These are phyloP conservation scores for Rhodamnia rubescens DNA, from an alignment of 345 rosid species.

Conservation along the genomic window DNA sequence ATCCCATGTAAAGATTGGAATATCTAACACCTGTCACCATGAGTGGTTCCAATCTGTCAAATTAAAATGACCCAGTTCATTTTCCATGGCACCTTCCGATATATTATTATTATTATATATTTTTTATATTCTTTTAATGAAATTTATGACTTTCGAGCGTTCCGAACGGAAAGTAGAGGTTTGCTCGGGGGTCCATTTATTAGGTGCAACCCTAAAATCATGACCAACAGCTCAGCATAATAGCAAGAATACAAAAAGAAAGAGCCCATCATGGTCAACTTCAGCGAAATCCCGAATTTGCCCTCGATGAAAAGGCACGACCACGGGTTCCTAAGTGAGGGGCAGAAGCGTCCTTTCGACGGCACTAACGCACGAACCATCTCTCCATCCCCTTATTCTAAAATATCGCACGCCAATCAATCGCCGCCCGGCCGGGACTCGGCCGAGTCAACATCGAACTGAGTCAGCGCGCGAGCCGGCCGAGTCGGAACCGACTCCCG, in stretches of 20 bases:
- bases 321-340: neutral
- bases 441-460: neutral
- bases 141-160: neutral
- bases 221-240: neutral
- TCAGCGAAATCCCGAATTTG: neutral
- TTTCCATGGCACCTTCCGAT: neutral
- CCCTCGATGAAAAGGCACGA: neutral
- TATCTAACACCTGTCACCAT: neutral
- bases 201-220: neutral
- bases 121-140: neutral
- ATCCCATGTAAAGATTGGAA: neutral
- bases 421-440: neutral
- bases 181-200: neutral
- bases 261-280: neutral
- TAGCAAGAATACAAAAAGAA: neutral
- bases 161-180: neutral
- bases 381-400: neutral
- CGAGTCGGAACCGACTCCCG: neutral
- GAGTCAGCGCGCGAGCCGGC: neutral
- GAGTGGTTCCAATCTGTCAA: neutral
- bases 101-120: neutral
- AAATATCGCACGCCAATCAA: neutral
- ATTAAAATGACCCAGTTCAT: neutral
- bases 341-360: neutral
- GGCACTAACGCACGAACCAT: neutral